Conservation (phyloP, 2,329 filamentous ascomycete species). For the Ophiostoma piceae region DNA sequence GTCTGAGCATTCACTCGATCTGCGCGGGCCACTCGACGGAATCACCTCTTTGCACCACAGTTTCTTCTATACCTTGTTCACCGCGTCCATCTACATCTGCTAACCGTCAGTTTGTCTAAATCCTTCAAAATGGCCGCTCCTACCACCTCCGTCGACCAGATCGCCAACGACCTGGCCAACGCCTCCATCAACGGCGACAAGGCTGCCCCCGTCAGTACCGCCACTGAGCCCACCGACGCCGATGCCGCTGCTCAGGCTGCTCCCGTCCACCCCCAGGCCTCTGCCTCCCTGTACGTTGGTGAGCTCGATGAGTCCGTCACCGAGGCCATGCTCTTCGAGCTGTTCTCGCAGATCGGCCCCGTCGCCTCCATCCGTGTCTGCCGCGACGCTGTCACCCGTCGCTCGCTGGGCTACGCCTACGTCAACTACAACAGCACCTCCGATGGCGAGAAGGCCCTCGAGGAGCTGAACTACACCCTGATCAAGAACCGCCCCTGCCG, state of each 20-base stretch:
- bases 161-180: slow-evolving; percentile 71
- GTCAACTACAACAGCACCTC: slow-evolving; percentile 99
- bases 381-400: slow-evolving; percentile 96
- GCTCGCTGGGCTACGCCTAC: slow-evolving; percentile 97
- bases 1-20: not conserved
- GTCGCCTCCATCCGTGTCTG: slow-evolving; percentile 99
- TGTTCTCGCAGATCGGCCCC: slow-evolving; percentile 98
- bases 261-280: slow-evolving; percentile 76
- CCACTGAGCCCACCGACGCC: slow-evolving; percentile 55
- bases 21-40: not conserved
- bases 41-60: not conserved
- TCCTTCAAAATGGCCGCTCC: slow-evolving; percentile 55
- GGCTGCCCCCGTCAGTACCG: slow-evolving; percentile 69
- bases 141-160: slow-evolving; percentile 67
- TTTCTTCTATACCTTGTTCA: not conserved
- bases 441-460: slow-evolving; percentile 95
- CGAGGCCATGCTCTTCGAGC: slow-evolving; percentile 99
- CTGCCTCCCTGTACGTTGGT: slow-evolving; percentile 96
- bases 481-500: slow-evolving; percentile 99
- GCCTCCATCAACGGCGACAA: slow-evolving; percentile 64
- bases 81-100: slow-evolving; percentile 6
- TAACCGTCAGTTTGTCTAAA: slow-evolving; percentile 26
- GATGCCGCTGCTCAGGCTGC: slow-evolving; percentile 65
- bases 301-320: slow-evolving; percentile 97
- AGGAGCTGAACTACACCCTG: slow-evolving; percentile 98